These are phyloP conservation scores for Didymella arachidicola DNA, from an alignment of 2,329 filamentous ascomycete genomes.

Conservation along the genomic window DNA sequence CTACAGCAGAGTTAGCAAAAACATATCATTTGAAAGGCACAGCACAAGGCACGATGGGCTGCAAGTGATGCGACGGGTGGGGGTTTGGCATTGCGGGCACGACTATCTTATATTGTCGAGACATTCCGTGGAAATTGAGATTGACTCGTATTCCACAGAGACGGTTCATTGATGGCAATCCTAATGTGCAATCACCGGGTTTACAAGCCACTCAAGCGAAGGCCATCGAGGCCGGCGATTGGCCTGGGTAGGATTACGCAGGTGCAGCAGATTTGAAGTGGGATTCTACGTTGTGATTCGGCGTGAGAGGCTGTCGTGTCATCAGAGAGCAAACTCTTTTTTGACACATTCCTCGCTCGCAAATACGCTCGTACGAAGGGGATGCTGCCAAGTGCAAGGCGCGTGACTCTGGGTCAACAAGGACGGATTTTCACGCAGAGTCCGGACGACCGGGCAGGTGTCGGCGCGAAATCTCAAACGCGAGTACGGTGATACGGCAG, in stretches of 20 bases:
- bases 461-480: constrained; percentile 13
- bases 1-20: constrained; percentile 41
- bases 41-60: not conserved
- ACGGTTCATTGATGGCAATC: constrained; percentile 17
- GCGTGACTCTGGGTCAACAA: constrained; percentile 6
- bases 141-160: constrained; percentile 19
- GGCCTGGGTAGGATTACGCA: constrained; percentile 14
- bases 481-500: constrained; percentile 10
- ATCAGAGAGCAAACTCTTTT: not conserved
- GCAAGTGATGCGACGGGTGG: constrained; percentile 1
- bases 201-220: constrained; percentile 6
- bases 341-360: not conserved
- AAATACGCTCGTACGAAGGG: constrained; percentile 13
- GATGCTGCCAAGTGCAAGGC: not conserved
- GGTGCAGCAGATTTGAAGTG: constrained; percentile 1
- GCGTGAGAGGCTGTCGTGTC: not conserved
- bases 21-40: constrained; percentile 28
- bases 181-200: constrained; percentile 20
- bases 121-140: constrained; percentile 19
- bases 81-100: not conserved
- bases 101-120: constrained; percentile 12
- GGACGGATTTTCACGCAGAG: constrained; percentile 3
- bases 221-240: constrained; percentile 5
- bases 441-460: constrained; percentile 7
- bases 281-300: constrained; percentile 3